Evolutionary conservation across 1,284 basidiomycete genomes (phyloP), one percentile per base, ranked within the genome.

Genomic region (Cystobasidiaceae sp.): DNA sequence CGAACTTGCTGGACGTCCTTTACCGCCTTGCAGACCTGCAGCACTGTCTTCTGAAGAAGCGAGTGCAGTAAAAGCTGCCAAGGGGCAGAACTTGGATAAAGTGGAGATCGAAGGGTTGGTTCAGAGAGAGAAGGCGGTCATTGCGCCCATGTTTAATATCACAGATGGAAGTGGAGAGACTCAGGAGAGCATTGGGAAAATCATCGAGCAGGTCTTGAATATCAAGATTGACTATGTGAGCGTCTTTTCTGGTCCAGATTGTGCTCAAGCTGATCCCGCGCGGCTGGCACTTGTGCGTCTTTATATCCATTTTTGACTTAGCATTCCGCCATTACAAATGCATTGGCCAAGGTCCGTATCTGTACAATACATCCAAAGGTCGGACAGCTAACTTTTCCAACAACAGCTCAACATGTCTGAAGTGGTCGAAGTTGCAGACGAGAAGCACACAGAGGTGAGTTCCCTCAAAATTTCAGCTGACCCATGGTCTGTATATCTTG

Each of bases 181-280:
- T 21, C 69, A 70, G 56, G 69, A 67, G 28, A 46, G 66, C 25
- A 67, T 70, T 61, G 68, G 68, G 34, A 57, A 59, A 45, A 23
- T 70, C 3, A 57, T 69, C 13, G 66, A 68, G 28, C 69, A 69
- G 39, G 64, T 55, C 11, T 59, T 70, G 3, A 66, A 62, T 41
- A 65, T 70, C 28, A 66, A 68, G 49, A 62, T 68, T 46, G 67
- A 67, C 54, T 70, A 43, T 62, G 66, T 44, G 64, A 69, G 60
- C n/a, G n/a, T n/a, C n/a, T n/a, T n/a, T n/a, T n/a, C n/a, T n/a
- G n/a, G n/a, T n/a, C n/a, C n/a, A n/a, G n/a, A n/a, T n/a, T n/a
- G n/a, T 45, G n/a, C n/a, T n/a, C n/a, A n/a, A n/a, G n/a, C n/a
- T n/a, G n/a, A 13, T 56, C 23, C 15, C 8, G 41, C 48, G 49